phyloP scores from a whole-genome alignment of 2,329 filamentous ascomycete species.

The Chaetomium olivaceum region DNA sequence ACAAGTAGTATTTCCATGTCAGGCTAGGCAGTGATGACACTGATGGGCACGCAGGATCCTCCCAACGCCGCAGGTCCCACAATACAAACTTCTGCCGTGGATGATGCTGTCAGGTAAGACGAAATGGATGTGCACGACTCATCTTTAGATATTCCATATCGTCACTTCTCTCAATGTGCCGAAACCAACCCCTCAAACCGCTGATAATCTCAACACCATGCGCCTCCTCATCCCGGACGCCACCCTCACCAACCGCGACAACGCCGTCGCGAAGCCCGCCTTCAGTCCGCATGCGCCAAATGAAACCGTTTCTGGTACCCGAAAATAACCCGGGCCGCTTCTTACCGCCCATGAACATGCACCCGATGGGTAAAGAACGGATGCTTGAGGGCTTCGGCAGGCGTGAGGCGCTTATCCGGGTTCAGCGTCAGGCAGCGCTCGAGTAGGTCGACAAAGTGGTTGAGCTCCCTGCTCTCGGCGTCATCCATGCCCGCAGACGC shows the following conservation, averaged over 20 bases:
- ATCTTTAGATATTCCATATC: not conserved
- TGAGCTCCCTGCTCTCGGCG: conserved; percentile 73
- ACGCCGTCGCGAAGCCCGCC: not conserved
- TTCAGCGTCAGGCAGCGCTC: conserved; percentile 88
- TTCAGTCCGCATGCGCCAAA: not conserved
- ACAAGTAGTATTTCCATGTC: not conserved
- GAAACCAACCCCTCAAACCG: not conserved
- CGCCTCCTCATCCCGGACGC: not conserved
- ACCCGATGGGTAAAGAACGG: conserved; percentile 70
- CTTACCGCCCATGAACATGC: not conserved
- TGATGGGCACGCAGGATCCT: not conserved
- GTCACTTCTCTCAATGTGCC: not conserved
- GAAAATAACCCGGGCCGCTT: not conserved
- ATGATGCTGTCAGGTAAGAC: not conserved
- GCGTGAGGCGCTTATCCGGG: conserved; percentile 87
- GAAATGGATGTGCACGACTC: not conserved
- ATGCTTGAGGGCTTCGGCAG: conserved; percentile 82
- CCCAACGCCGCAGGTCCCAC: not conserved
- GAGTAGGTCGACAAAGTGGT: conserved; percentile 81
- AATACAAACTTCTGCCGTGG: not conserved
- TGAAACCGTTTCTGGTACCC: not conserved
- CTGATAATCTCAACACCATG: not conserved
- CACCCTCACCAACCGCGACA: not conserved
- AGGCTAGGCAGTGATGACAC: not conserved
- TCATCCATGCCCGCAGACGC: conserved; percentile 74